Conservation (phyloP, 257 asterid species). For the Echites panduratus region DNA sequence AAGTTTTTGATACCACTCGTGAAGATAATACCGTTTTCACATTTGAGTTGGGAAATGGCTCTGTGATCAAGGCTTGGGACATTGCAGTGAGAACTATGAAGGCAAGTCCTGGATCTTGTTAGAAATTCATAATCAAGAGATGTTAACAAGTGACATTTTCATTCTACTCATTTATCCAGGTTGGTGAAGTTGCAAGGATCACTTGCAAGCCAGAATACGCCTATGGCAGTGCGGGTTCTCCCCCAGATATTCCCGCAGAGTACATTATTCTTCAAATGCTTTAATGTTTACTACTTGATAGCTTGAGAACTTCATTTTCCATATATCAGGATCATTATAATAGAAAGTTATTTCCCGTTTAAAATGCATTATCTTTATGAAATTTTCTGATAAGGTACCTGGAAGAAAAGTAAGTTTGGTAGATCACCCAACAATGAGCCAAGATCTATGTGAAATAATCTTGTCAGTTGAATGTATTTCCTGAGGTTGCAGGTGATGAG, state of each 20-base stretch:
- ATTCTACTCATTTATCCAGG: constrained; percentile 40
- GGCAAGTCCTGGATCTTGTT: constrained; percentile 28
- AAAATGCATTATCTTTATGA: background rate
- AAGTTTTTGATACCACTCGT: constrained; percentile 84
- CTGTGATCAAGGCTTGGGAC: constrained; percentile 95
- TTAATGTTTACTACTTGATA: background rate
- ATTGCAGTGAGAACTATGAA: constrained; percentile 88
- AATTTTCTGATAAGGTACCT: background rate
- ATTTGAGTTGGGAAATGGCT: constrained; percentile 79
- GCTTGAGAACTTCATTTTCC: background rate
- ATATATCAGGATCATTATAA: background rate
- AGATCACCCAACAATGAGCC: no score
- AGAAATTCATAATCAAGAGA: constrained; percentile 4
- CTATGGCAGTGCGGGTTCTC: constrained; percentile 92
- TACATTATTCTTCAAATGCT: constrained; percentile 19
- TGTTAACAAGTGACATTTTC: constrained; percentile 3
- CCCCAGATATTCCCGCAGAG: constrained; percentile 95
- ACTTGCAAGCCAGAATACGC: constrained; percentile 96
- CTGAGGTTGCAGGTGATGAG: background rate
- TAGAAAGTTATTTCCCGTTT: background rate
- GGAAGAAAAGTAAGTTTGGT: no score
- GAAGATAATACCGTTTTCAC: constrained; percentile 90
- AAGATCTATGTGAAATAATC: no score
- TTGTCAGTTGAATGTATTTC: background rate
- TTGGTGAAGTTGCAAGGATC: constrained; percentile 85